Evolutionary conservation across 345 rosid genomes (phyloP).

Genomic region (Hevea brasiliensis): DNA sequence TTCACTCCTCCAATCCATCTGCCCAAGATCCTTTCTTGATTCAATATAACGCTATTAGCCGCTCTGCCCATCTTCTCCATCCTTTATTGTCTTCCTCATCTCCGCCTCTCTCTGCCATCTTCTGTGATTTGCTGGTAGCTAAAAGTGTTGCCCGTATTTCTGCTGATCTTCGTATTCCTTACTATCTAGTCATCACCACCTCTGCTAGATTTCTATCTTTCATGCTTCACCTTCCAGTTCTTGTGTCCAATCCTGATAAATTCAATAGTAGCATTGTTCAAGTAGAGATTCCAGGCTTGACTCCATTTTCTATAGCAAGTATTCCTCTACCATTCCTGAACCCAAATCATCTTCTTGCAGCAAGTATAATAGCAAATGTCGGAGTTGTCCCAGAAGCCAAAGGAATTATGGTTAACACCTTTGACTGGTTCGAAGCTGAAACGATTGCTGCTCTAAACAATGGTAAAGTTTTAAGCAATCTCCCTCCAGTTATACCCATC

Average conservation of each 20-base stretch:
- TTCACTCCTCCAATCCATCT: background rate
- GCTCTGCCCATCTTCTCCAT: constrained; percentile 6
- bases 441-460: background rate
- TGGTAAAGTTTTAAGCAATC: background rate
- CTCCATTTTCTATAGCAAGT: background rate
- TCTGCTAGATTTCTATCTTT: constrained; percentile 9
- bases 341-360: background rate
- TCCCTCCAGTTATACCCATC: constrained; percentile 1
- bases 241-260: constrained; percentile 5
- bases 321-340: constrained; percentile 3
- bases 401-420: constrained; percentile 14
- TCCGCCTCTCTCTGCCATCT: constrained; percentile 6
- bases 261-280: background rate
- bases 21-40: background rate
- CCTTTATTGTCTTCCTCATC: constrained; percentile 2
- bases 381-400: background rate
- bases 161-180: constrained; percentile 8
- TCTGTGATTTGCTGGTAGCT: background rate
- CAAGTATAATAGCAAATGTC: background rate
- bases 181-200: background rate
- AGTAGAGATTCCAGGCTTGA: constrained; percentile 13
- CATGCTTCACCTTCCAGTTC: background rate
- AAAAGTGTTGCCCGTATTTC: background rate
- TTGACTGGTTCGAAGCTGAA: constrained; percentile 16
- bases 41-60: background rate